Evolutionary conservation across 2,329 filamentous ascomycete genomes (phyloP), one percentile per base, ranked within the genome.

Genomic region (Aspergillus pseudoterreus): DNA sequence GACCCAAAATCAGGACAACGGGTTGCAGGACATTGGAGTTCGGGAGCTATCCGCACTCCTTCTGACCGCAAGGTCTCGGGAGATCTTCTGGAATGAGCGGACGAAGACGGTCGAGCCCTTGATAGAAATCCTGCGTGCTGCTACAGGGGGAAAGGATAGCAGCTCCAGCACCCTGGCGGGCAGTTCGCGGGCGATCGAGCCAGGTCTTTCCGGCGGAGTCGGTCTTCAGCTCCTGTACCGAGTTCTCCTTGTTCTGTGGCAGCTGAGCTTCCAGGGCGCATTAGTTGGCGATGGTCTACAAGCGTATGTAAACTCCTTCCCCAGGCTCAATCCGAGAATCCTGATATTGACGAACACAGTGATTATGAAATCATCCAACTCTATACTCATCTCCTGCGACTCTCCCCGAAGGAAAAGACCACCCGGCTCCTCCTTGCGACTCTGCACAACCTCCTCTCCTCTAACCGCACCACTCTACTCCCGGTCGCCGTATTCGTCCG

Each of bases 391-490:
- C 85, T 99, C 35, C 80, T 99, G 50, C 87, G 91, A 49, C 79
- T 96, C 39, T 97, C 94, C 2, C 92, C 92, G 42, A 99, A 99
- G 72, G 94, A 97, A 71, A 99, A 99, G 79, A 97, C 92, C 1
- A 97, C 92, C 0, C 86, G 94, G 27, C 81, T 99, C 49, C 83
- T 96, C 43, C 81, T 97, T 42, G 91, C 91, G 9, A 96, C 92
- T 6, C 82, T 99, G 38, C 82, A 87, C 69, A 97, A 96, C 73
- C 84, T 99, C 42, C 83, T 96, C 35, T 90, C 78, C 71, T 82
- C 75, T 76, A 88, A 81, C 80, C 88, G 69, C 73, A 86, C 70
- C 32, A 80, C 76, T 19, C 76, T 87, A 43, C 85, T 97, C 50
- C 92, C 92, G 6, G 86, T 87, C 2, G 92, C 94, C 1, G 87